Evolutionary conservation across 2,329 filamentous ascomycete species (phyloP), one percentile per base, ranked within the genome.

Genomic region (Metarhizium brunneum): DNA sequence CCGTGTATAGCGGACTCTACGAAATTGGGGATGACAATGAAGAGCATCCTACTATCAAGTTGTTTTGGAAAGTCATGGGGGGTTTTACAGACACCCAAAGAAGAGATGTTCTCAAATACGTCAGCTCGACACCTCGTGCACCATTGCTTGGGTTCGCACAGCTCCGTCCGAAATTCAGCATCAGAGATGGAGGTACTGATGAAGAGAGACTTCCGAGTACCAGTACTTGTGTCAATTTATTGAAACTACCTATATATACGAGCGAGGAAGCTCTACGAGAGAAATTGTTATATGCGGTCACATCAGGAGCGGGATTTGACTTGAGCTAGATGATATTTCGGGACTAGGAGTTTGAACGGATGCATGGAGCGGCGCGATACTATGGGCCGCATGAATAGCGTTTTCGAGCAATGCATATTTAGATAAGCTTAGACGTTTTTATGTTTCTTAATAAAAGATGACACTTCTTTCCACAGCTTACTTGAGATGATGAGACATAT

Each of bases 1-100:
- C 94, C 0, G 71, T 83, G 2, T 99, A 97, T 69, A 88, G 89
- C 53, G 94, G 94, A 1, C 78, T 95, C 0, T 99, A 97, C 68
- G 79, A 80, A 16, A 85, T 97, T 59, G 94, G 94, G n/a, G 87
- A 95, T 65, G 92, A 97, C 65, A 82, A 85, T 3, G 70, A 84
- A 57, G 92, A 99, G 65, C 94, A 99, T 65, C 85, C 88, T 0
- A 94, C 89, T 0, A 79, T 99, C 51, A 76, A 86, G 66, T 74
- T 95, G 53, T 97, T 99, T 75, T 99, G 94, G 94, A 79, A 88
- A 60, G 91, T 95, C 50, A 86, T 99, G 85, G 79, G 82, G 55
- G 75, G 76, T 3, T 80, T 99, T 58, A 78, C 79, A 10, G 92
- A 96, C 64, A 77, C 77, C 25, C 88, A 97, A 68, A 80, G 90